These are phyloP conservation scores for Chaetothyriales sp. DNA, from an alignment of 2,329 filamentous ascomycete species.

Conservation along the genomic window DNA sequence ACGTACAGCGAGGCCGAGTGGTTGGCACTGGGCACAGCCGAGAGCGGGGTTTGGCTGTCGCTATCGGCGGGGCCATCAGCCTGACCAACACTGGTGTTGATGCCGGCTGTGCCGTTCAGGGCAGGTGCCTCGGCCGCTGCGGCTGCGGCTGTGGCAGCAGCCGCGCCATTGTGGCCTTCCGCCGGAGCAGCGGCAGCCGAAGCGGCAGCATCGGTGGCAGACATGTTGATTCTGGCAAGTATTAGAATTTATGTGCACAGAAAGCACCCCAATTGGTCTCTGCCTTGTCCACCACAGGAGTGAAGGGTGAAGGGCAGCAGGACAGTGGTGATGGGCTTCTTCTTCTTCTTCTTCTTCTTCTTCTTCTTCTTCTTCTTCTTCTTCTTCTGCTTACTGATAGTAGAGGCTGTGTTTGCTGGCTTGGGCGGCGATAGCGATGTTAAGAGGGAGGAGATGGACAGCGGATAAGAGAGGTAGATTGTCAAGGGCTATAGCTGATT, in stretches of 20 bases:
- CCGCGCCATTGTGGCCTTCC: slow-evolving; percentile 26
- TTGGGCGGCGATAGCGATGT: slow-evolving; percentile 2
- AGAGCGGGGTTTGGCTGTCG: slow-evolving; percentile 43
- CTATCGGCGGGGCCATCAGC: slow-evolving; percentile 30
- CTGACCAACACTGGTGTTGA: slow-evolving; percentile 59
- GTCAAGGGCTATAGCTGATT: slow-evolving; percentile 7
- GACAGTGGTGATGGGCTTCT: too few relatives aligned
- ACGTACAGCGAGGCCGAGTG: slow-evolving; percentile 98
- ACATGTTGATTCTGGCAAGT: slow-evolving; percentile 55
- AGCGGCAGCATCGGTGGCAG: slow-evolving; percentile 57
- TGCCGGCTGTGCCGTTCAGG: slow-evolving; percentile 35
- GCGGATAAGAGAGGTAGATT: slow-evolving; percentile 5
- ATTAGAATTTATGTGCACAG: slow-evolving; percentile 33
- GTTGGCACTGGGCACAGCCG: slow-evolving; percentile 62
- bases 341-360: too few relatives aligned
- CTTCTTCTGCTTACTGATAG: not conserved
- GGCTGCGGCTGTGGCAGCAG: slow-evolving; percentile 59
- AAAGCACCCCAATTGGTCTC: not conserved
- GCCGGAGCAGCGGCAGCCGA: slow-evolving; percentile 59
- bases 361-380: too few relatives aligned
- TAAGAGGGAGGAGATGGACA: slow-evolving; percentile 1
- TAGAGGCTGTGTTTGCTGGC: slow-evolving; percentile 3
- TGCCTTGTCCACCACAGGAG: not conserved
- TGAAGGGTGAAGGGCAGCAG: not conserved
- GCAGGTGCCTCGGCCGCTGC: slow-evolving; percentile 36